phyloP scores from a whole-genome alignment of 1,284 basidiomycete genomes.

The Pseudozyma pruni region DNA sequence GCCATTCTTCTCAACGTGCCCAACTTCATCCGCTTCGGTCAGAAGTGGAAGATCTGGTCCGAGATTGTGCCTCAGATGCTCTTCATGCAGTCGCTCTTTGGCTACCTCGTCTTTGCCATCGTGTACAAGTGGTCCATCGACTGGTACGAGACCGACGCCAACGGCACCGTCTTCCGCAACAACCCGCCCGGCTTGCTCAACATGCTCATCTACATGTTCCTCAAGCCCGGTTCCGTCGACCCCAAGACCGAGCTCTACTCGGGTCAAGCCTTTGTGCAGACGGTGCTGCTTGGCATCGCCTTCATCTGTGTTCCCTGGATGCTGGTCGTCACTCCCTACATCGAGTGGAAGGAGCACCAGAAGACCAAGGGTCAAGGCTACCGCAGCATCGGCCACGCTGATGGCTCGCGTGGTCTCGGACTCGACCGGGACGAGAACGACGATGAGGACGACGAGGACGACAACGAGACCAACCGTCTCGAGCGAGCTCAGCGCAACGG shows the following conservation, averaged over 20 bases:
- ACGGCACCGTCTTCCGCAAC: conserved; percentile 69
- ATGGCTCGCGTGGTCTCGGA: conserved; percentile 48
- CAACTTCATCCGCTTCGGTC: conserved; percentile 93
- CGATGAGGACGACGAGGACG: conserved; percentile 69
- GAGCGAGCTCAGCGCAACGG: conserved; percentile 70
- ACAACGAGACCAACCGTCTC: conserved; percentile 70
- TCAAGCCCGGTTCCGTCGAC: conserved; percentile 72
- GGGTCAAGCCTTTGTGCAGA: conserved; percentile 88
- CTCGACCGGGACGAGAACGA: conserved; percentile 50
- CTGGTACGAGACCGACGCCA: conserved; percentile 77
- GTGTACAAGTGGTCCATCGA: conserved; percentile 97
- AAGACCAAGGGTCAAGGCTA: conserved; percentile 87
- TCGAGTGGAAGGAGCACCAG: conserved; percentile 89
- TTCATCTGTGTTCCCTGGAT: conserved; percentile 94
- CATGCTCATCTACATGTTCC: conserved; percentile 68
- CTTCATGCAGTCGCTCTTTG: conserved; percentile 96
- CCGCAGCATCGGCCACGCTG: conserved; percentile 70
- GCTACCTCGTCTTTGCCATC: conserved; percentile 93
- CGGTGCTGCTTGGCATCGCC: conserved; percentile 82
- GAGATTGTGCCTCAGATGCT: conserved; percentile 97
- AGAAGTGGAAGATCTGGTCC: conserved; percentile 83
- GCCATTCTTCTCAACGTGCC: conserved; percentile 94
- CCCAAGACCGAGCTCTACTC: conserved; percentile 79
- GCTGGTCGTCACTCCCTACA: conserved; percentile 91
- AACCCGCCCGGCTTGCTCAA: conserved; percentile 84